Percentiles rank a stretch among this genome's conserved stretches.
Evolutionary conservation across 2,329 filamentous ascomycete species (phyloP).

Genomic region (Cordyceps militaris): DNA sequence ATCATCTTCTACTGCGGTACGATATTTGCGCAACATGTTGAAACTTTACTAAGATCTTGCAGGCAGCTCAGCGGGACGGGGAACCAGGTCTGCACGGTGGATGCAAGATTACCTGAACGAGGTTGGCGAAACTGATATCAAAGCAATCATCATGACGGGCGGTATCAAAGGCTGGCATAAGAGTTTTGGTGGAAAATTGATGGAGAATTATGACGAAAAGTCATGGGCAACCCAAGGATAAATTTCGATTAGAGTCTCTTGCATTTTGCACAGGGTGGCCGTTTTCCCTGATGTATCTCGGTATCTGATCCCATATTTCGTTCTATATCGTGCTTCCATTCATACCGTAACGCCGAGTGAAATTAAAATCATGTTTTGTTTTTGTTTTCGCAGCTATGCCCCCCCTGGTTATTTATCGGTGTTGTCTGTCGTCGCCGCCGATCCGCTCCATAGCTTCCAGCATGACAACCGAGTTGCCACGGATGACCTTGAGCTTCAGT

Average conservation of each 20-base stretch:
- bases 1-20: constrained; percentile 52
- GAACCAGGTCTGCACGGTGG: constrained; percentile 47
- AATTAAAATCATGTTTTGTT: constrained; percentile 18
- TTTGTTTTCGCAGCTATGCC: constrained; percentile 12
- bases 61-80: constrained; percentile 46
- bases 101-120: constrained; percentile 49
- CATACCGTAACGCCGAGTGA: constrained; percentile 30
- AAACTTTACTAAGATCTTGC: not conserved
- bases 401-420: constrained; percentile 18
- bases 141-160: constrained; percentile 41
- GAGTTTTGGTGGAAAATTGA: constrained; percentile 37
- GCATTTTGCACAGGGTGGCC: not conserved
- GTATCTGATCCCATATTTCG: constrained; percentile 17
- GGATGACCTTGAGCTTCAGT: constrained; percentile 60
- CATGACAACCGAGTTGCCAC: constrained; percentile 98
- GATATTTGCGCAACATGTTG: not conserved
- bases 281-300: constrained; percentile 12
- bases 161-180: constrained; percentile 51
- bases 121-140: constrained; percentile 34
- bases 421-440: constrained; percentile 49
- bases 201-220: constrained; percentile 44
- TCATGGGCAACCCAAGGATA: constrained; percentile 23
- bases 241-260: not conserved
- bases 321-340: constrained; percentile 12
- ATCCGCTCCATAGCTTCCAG: constrained; percentile 74